Conservation (phyloP, 2,329 filamentous ascomycete genomes). For the Lachnellula suecica region DNA sequence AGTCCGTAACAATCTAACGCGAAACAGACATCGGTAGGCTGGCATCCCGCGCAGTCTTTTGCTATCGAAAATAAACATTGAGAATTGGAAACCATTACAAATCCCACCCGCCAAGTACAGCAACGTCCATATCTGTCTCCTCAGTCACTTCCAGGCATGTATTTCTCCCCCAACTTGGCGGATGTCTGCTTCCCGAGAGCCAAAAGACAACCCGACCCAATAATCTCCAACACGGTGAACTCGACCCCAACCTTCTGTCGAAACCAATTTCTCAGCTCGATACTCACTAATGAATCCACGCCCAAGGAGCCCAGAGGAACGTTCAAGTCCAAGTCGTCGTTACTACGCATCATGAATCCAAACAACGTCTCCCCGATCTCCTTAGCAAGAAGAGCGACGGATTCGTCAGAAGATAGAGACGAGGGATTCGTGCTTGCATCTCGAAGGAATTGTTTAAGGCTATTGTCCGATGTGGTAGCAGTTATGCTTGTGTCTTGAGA, state of each 20-base stretch:
- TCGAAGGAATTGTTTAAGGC: neutral
- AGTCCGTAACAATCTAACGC: neutral
- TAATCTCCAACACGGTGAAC: neutral
- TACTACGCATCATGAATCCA: constrained; percentile 1
- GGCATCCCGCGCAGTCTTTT: neutral
- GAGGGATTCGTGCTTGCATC: neutral
- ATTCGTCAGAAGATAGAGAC: neutral
- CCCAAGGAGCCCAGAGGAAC: constrained; percentile 1
- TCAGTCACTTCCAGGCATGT: neutral
- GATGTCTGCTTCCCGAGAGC: neutral
- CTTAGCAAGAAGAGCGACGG: neutral
- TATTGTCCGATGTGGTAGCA: neutral
- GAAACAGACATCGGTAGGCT: neutral
- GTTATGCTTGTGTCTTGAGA: constrained; percentile 11
- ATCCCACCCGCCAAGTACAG: neutral
- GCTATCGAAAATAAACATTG: neutral
- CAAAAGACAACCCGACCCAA: neutral
- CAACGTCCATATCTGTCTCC: neutral
- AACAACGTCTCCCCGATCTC: constrained; percentile 1
- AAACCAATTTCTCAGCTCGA: constrained; percentile 11
- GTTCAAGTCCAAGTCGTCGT: neutral
- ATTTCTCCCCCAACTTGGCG: neutral
- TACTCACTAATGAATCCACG: constrained; percentile 8
- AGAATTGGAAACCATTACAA: neutral
- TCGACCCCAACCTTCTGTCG: neutral